Evolutionary conservation across 306 rosid species (phyloP).

Genomic region (Glycine latifolia): DNA sequence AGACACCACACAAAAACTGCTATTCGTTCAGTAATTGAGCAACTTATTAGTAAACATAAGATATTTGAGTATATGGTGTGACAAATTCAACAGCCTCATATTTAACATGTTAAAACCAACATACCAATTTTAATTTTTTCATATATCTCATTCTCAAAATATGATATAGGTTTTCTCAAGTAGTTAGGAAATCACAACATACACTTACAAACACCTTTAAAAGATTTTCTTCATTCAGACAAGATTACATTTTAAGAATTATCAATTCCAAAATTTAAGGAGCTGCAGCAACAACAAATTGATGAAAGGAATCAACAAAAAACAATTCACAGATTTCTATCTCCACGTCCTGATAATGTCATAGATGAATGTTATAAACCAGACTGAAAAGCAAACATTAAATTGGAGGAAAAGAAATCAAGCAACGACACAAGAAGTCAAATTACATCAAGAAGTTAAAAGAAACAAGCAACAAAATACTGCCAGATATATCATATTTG

Average conservation of each 20-base stretch:
- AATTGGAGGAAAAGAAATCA: not conserved
- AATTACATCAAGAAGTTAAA: slow-evolving; percentile 15
- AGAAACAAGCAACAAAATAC: slow-evolving; percentile 13
- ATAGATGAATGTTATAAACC: slow-evolving; percentile 21
- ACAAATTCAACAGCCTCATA: not conserved
- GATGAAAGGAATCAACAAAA: not conserved
- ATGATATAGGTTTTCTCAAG: slow-evolving; percentile 4
- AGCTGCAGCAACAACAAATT: slow-evolving; percentile 4
- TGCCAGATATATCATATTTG: slow-evolving; percentile 36
- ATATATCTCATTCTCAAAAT: not conserved
- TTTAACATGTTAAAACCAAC: too few relatives aligned
- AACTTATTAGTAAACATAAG: not conserved
- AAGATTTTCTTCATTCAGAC: not conserved
- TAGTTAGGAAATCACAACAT: not conserved
- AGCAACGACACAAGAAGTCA: slow-evolving; percentile 7
- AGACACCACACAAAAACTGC: not conserved
- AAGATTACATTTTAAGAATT: slow-evolving; percentile 16
- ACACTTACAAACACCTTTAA: not conserved
- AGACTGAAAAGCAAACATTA: not conserved
- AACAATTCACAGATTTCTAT: slow-evolving; percentile 25
- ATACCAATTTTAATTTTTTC: not conserved
- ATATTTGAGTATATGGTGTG: not conserved
- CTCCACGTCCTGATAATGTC: slow-evolving; percentile 13
- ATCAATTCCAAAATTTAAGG: slow-evolving; percentile 1
- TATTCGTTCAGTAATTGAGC: not conserved